These are phyloP conservation scores for Geotrichum carabidarum DNA, from an alignment of 1,139 yeast species.

Conservation along the genomic window DNA sequence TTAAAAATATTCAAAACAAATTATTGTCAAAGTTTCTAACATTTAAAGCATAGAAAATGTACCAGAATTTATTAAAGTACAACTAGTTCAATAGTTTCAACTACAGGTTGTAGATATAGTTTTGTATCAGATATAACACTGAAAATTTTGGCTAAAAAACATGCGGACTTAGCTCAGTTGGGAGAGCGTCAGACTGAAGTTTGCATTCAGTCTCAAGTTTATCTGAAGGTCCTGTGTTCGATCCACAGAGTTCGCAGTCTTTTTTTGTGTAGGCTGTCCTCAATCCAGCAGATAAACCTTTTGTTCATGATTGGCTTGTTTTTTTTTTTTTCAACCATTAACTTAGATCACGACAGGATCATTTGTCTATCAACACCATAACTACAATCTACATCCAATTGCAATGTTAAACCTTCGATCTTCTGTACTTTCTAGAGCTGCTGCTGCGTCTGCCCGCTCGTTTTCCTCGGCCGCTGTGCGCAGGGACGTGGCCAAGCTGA, in stretches of 20 bases:
- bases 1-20: no score
- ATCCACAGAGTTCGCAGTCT: conserved; percentile 80
- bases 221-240: conserved; percentile 86
- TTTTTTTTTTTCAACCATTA: neutral
- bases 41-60: no score
- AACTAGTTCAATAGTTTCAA: no score
- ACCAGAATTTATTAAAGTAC: no score
- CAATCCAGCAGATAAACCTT: neutral
- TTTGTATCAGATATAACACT: neutral
- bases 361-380: neutral
- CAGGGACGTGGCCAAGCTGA: conserved; percentile 46
- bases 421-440: neutral
- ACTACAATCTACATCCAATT: neutral
- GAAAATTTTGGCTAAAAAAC: neutral
- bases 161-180: conserved; percentile 22
- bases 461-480: conserved; percentile 40
- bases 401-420: conserved; percentile 1
- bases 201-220: conserved; percentile 5
- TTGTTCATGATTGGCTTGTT: neutral
- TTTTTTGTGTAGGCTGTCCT: conserved; percentile 15
- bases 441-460: conserved; percentile 29
- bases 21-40: no score
- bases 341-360: neutral
- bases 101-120: no score
- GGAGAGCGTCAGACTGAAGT: conserved; percentile 23